These are phyloP conservation scores for Cucurbita ficifolia DNA, from an alignment of 306 rosid genomes.

Conservation along the genomic window DNA sequence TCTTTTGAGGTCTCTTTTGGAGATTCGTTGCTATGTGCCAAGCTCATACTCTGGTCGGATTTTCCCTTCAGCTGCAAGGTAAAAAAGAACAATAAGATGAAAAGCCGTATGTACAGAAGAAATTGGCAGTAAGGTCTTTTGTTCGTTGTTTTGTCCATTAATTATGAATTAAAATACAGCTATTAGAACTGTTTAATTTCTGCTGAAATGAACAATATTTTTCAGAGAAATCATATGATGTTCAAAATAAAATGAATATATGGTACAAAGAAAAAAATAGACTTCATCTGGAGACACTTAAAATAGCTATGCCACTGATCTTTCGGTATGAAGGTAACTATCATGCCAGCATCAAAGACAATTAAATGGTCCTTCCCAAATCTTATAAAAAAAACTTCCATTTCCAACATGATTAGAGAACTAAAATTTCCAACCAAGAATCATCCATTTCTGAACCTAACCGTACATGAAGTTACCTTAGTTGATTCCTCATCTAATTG, in stretches of 20 bases:
- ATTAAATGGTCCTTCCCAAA: not conserved
- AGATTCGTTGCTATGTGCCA: slow-evolving; percentile 51
- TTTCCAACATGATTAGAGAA: not conserved
- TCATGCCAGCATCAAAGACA: not conserved
- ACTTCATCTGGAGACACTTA: not conserved
- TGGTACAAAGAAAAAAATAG: not conserved
- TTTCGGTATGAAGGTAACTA: not conserved
- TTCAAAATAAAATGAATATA: not conserved
- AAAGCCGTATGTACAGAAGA: not conserved
- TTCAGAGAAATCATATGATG: not conserved
- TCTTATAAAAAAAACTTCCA: not conserved
- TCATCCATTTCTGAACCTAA: not conserved
- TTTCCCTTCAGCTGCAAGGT: slow-evolving; percentile 47
- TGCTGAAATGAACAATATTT: not conserved
- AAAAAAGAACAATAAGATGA: slow-evolving; percentile 13
- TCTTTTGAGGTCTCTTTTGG: slow-evolving; percentile 60
- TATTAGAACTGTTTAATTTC: not conserved
- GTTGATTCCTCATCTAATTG: not conserved
- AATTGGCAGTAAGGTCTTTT: not conserved
- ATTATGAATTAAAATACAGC: not conserved
- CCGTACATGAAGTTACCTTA: not conserved
- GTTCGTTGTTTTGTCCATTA: not conserved
- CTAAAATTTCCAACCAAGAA: not conserved
- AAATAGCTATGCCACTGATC: not conserved
- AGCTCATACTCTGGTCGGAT: slow-evolving; percentile 32